Conservation (phyloP, 345 rosid species). For the Brassica nigra region DNA sequence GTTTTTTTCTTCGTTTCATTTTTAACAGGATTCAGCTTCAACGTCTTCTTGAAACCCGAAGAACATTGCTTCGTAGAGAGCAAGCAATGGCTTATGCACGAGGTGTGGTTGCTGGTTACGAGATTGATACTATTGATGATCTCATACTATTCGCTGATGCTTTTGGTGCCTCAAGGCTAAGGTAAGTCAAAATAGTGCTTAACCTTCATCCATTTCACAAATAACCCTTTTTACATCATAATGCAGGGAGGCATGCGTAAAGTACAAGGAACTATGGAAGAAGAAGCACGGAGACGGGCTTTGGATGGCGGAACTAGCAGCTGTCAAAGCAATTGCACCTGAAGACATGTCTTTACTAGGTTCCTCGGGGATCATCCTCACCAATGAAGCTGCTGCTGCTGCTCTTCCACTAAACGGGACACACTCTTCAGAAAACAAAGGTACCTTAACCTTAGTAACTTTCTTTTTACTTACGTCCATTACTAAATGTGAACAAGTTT, state of each 20-base stretch:
- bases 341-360: slow-evolving; percentile 53
- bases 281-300: slow-evolving; percentile 71
- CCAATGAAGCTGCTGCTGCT: slow-evolving; percentile 50
- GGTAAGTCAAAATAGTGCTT: slow-evolving; percentile 38
- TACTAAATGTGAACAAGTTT: slow-evolving; percentile 5
- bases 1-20: slow-evolving; percentile 19
- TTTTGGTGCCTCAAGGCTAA: slow-evolving; percentile 78
- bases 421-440: slow-evolving; percentile 19
- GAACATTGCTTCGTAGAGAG: slow-evolving; percentile 65
- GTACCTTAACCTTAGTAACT: background rate
- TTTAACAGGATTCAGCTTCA: slow-evolving; percentile 68
- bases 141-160: slow-evolving; percentile 75
- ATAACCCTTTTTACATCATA: no score
- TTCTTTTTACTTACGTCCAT: background rate
- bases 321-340: slow-evolving; percentile 67
- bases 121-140: slow-evolving; percentile 65
- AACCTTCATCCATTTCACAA: background rate
- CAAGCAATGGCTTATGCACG: slow-evolving; percentile 94
- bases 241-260: slow-evolving; percentile 65
- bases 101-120: slow-evolving; percentile 78
- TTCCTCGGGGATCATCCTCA: slow-evolving; percentile 66
- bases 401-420: slow-evolving; percentile 43
- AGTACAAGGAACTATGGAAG: slow-evolving; percentile 75
- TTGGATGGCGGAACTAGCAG: slow-evolving; percentile 88
- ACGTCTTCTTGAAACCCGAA: slow-evolving; percentile 68